phyloP scores from a whole-genome alignment of 176 grass and related monocot species.

The Paspalum vaginatum region DNA sequence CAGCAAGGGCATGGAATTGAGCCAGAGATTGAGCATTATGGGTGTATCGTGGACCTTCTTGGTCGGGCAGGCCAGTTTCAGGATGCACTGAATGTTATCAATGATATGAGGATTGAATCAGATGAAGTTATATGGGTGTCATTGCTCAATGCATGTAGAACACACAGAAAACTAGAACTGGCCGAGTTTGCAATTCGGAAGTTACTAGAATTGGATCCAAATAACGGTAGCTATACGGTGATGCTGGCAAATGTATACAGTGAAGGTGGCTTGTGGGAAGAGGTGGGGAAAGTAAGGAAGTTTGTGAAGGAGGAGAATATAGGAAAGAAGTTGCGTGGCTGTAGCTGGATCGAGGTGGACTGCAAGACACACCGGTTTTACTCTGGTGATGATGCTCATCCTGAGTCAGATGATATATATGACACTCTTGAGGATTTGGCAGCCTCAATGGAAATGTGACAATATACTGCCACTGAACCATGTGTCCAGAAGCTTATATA shows the following conservation, averaged over 20 bases:
- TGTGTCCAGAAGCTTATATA: not conserved
- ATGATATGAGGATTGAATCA: constrained; percentile 58
- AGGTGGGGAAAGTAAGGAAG: constrained; percentile 62
- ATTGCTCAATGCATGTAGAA: constrained; percentile 70
- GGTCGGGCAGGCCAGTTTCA: constrained; percentile 69
- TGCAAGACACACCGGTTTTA: constrained; percentile 63
- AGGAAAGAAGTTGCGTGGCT: constrained; percentile 73
- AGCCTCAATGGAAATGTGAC: constrained; percentile 56
- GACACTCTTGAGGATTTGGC: constrained; percentile 56
- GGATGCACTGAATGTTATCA: constrained; percentile 66
- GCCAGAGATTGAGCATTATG: constrained; percentile 82
- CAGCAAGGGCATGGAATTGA: constrained; percentile 50
- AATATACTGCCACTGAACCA: constrained; percentile 28
- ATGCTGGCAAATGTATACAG: constrained; percentile 84
- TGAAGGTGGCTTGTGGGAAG: constrained; percentile 78
- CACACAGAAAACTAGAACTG: constrained; percentile 58
- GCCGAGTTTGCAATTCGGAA: constrained; percentile 63
- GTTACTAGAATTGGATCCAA: constrained; percentile 61
- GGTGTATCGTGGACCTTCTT: constrained; percentile 78
- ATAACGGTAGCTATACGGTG: constrained; percentile 66
- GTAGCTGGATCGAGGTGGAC: constrained; percentile 78
- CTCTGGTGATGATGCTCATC: constrained; percentile 63
- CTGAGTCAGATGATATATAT: constrained; percentile 69
- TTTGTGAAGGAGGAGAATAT: constrained; percentile 49
- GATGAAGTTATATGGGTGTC: constrained; percentile 85